phyloP scores from a whole-genome alignment of 1,284 basidiomycete genomes.

The Garcileccinum viscosum region DNA sequence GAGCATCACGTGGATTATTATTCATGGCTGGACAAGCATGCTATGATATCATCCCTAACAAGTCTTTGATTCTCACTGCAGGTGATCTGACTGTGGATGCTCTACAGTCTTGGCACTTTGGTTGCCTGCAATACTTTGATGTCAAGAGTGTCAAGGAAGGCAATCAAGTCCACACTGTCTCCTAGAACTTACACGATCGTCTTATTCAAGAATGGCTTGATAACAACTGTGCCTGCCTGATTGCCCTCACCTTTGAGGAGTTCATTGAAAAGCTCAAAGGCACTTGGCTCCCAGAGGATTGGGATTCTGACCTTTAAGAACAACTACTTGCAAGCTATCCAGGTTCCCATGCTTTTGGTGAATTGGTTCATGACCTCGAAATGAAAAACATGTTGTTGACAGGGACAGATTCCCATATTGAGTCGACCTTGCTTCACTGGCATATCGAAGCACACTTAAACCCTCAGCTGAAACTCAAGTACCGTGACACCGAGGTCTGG shows the following conservation, averaged over 20 bases:
- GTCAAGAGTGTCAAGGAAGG: not conserved
- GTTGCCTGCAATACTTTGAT: not conserved
- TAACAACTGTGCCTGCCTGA: not conserved
- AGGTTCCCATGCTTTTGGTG: not conserved
- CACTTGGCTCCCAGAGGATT: constrained; percentile 8
- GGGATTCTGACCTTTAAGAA: not conserved
- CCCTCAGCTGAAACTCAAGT: too few relatives aligned
- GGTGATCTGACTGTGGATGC: not conserved
- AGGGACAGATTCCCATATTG: too few relatives aligned
- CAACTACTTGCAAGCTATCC: not conserved
- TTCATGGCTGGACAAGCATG: not conserved
- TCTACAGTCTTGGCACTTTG: not conserved
- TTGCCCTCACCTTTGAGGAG: not conserved
- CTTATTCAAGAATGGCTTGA: constrained; percentile 12
- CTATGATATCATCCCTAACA: not conserved
- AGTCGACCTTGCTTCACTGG: too few relatives aligned
- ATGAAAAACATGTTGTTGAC: not conserved
- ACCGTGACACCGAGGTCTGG: too few relatives aligned
- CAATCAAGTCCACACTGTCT: not conserved
- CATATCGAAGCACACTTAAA: too few relatives aligned
- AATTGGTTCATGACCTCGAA: too few relatives aligned
- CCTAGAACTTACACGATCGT: not conserved
- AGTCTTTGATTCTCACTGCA: not conserved
- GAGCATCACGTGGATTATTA: too few relatives aligned
- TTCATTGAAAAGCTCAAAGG: constrained; percentile 2